Base-by-base conservation (phyloP, 345 rosid species). In the Eucalyptus camaldulensis region DNA sequence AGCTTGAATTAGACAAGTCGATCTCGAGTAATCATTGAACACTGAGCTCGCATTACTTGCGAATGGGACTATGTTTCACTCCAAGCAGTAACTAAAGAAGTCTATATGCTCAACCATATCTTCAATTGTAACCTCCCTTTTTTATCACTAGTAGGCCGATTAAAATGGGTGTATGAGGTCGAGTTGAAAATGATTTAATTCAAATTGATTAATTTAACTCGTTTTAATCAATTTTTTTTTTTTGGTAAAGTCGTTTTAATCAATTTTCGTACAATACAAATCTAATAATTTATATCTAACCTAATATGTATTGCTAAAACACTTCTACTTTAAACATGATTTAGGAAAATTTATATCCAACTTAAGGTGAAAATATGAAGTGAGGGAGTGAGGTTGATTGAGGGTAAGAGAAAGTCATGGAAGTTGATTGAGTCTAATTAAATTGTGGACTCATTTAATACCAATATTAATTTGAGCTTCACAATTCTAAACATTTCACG, bases 321-420 rank as follows among this genome's bases (percentile, higher is more conserved):
- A 56, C 62, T 56, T 24, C 1, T 24, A 8, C 8, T 19, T 19
- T 8, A 53, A 53, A 53, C 24, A 53, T 53, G 8, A 53, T 53
- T 53, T 53, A 53, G 10, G 56, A 53, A 53, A 53, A 53, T 4
- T 56, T 24, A 56, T 24, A 56, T 24, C 2, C 27, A 56, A 2
- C 2, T 24, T 56, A 56, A 24, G 62, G 62, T 56, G 27, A 56
- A 56, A 56, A 10, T 24, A 56, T 56, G 62, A 24, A 56, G 6
- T 56, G 29, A 56, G 62, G 3, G 0, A 22, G 29, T 1, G 6
- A 56, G 62, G 13, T 56, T 1, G 3, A 56, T 8, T 56, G 6
- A 8, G 62, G 29, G 3, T 56, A 10, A 56, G 13, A 56, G 62
- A 10, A 24, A 24, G 29, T 56, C 6, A 24, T 19, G 24, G 1